Percentiles rank a stretch among this genome's conserved stretches.
Conservation (phyloP, 108 stramenopile species). For the Nitzschia sp. region DNA sequence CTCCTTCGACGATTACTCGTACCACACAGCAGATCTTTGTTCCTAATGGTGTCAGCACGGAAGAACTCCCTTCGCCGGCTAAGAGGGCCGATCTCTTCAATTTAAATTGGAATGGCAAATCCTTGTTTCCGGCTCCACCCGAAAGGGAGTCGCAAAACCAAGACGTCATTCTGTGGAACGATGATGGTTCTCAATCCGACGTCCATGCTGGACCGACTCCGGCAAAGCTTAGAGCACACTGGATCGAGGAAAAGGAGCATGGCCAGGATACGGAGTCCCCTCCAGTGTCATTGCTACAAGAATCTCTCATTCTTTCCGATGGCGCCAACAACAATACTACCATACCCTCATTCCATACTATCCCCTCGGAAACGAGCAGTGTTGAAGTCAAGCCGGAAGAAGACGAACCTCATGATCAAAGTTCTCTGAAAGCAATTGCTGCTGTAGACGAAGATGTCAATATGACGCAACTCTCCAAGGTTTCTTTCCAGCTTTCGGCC, state of each 20-base stretch:
- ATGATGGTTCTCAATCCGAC: neutral
- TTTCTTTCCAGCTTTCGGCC: neutral
- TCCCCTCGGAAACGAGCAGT: neutral
- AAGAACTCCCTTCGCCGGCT: neutral
- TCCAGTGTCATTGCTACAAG: constrained; percentile 22
- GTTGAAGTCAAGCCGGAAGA: neutral
- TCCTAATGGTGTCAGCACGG: neutral
- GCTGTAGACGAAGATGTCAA: neutral
- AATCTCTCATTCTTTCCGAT: constrained; percentile 25
- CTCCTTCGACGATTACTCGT: neutral
- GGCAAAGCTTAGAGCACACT: constrained; percentile 15
- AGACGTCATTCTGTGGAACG: neutral
- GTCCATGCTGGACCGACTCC: constrained; percentile 22
- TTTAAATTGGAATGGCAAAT: neutral
- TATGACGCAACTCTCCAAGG: constrained; percentile 3
- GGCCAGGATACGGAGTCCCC: constrained; percentile 3
- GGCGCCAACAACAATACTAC: constrained; percentile 1
- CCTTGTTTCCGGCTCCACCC: too few relatives aligned
- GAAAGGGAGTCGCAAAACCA: neutral
- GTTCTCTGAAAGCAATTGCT: neutral
- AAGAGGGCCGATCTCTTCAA: neutral
- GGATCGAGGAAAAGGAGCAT: constrained; percentile 15
- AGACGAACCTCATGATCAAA: neutral
- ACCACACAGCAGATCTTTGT: neutral
- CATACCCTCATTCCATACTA: neutral